Base-by-base conservation (phyloP, 176 grass and related monocot species). In the Bolboschoenus planiculmis region DNA sequence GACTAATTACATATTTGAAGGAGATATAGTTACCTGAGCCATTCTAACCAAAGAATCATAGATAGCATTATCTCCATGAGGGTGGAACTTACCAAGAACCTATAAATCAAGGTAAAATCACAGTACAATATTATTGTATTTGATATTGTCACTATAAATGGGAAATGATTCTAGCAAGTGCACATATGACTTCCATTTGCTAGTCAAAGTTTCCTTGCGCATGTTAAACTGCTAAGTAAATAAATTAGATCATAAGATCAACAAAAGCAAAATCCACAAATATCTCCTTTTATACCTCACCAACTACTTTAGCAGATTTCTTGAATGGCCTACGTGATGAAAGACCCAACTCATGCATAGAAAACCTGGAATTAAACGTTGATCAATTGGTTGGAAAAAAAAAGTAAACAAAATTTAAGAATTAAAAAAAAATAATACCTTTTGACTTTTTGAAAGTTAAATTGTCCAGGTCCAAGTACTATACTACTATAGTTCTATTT, bases 51-150 rank as follows among this genome's bases (percentile, higher is more conserved):
- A 89, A 31, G 85, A 88, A 35, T 98, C 92, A 83, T 98, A 98
- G 83, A 98, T 91, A 24, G 95, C 92, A 30, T 84, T 87, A 90
- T 98, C 95, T 85, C 95, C 95, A 71, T 98, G 95, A 3, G 95
- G 92, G 85, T 98, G 95, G 78, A 93, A 98, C 55, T 98, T 98
- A 84, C 95, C 95, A 36, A 98, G 85, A 61, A 98, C 95, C 95
- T 98, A 83, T 67, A 88, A 57, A 60, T 42, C 21, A 80, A 80
- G 50, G 27, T 16, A 76, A 51, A 75, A 74, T 27, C 21, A 75
- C 43, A 75, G 23, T 29, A 31, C 4, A 47, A 10, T 11, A 8
- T 29, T 75, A 29, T 29, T 75, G 26, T 31, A 18, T 76, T 30
- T 76, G 11, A 44, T 51, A 76, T 23, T 18, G 4, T 31, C 14